These are phyloP conservation scores for Pleurotus tuber-regium DNA, from an alignment of 768 basidiomycete species.

Conservation along the genomic window DNA sequence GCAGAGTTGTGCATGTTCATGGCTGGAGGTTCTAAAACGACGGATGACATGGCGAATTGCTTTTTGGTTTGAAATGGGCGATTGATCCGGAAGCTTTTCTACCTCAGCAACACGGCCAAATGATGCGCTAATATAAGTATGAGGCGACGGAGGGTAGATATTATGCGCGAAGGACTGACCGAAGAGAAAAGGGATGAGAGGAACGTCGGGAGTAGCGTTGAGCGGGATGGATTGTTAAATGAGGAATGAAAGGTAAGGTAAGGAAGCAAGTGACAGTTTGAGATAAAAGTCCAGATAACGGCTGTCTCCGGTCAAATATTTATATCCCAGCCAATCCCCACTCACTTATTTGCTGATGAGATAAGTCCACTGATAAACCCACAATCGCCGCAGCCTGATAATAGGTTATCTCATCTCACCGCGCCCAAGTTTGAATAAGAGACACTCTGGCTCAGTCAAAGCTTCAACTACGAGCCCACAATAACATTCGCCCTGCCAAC, in stretches of 20 bases:
- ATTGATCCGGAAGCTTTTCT: neutral
- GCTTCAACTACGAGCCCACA: no score
- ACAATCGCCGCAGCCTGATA: slow-evolving; percentile 15
- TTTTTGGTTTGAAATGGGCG: neutral
- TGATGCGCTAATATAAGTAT: neutral
- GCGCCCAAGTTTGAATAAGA: no score
- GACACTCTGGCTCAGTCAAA: no score
- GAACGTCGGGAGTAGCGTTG: no score
- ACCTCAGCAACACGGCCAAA: neutral
- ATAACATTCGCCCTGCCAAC: neutral
- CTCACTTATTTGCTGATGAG: slow-evolving; percentile 26
- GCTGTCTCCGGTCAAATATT: slow-evolving; percentile 3
- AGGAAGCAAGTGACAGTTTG: neutral
- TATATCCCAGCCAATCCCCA: slow-evolving; percentile 32
- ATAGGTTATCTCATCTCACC: slow-evolving; percentile 3
- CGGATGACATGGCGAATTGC: slow-evolving; percentile 44
- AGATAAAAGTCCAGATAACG: slow-evolving; percentile 10
- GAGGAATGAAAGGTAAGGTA: neutral
- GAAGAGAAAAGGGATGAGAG: no score
- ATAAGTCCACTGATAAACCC: slow-evolving; percentile 8
- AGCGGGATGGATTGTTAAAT: no score
- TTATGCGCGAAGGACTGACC: neutral
- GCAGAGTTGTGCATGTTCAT: slow-evolving; percentile 47
- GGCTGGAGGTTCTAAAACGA: slow-evolving; percentile 54
- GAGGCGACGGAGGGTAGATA: neutral